phyloP scores from a whole-genome alignment of 164 flowering plant genomes.

The Saururus chinensis region DNA sequence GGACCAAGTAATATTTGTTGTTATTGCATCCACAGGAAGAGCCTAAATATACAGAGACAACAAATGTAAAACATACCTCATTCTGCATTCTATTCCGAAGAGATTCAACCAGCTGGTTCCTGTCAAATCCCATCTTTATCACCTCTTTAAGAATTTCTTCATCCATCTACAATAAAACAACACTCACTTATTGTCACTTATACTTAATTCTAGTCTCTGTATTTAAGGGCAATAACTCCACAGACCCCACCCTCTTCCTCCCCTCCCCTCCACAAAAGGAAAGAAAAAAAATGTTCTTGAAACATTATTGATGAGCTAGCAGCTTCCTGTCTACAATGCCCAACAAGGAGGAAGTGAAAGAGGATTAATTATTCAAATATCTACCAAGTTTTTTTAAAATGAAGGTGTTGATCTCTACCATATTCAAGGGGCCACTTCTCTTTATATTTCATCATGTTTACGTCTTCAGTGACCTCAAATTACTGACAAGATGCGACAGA shows the following conservation, averaged over 20 bases:
- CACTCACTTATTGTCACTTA: no score
- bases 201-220: no score
- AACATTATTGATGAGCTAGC: no score
- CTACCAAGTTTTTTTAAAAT: no score
- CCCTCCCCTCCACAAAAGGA: not conserved
- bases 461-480: no score
- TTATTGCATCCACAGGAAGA: not conserved
- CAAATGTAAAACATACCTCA: constrained; percentile 26
- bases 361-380: no score
- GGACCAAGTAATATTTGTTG: constrained; percentile 2
- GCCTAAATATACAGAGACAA: not conserved
- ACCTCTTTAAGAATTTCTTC: constrained; percentile 92
- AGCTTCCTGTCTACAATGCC: no score
- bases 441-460: no score
- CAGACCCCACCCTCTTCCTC: not conserved
- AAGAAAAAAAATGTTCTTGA: not conserved
- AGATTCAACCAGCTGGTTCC: constrained; percentile 62
- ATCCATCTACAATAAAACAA: constrained; percentile 47
- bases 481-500: no score
- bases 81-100: constrained; percentile 65
- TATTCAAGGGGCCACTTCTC: no score
- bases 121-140: constrained; percentile 77
- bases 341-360: no score
- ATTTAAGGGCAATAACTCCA: not conserved
- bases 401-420: no score